phyloP scores from a whole-genome alignment of 495 filamentous ascomycete genomes.

The Aspergillus sparsus region DNA sequence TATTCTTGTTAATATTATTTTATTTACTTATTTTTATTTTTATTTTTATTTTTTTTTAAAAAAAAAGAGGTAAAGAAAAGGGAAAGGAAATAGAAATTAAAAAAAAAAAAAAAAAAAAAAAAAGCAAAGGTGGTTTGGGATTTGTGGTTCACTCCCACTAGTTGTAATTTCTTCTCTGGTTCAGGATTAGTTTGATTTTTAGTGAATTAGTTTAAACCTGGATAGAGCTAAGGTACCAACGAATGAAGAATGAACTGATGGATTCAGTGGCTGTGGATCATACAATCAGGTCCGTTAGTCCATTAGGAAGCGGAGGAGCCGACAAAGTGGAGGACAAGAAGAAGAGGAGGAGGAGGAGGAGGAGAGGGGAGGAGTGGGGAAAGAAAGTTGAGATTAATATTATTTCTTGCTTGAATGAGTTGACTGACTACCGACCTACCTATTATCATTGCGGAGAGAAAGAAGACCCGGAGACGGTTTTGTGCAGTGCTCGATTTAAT shows the following conservation, averaged over 20 bases:
- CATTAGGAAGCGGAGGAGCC: conserved; percentile 17
- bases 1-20: too few species aligned
- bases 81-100: too few species aligned
- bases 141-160: conserved; percentile 14
- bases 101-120: not conserved
- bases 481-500: too few species aligned
- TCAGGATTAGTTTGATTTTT: conserved; percentile 12
- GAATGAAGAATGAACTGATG: conserved; percentile 21
- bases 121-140: conserved; percentile 3
- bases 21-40: not conserved
- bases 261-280: conserved; percentile 18
- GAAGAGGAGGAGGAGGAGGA: not conserved
- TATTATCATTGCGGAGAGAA: conserved; percentile 10
- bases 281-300: conserved; percentile 12
- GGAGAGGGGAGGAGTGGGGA: not conserved
- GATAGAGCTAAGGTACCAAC: conserved; percentile 19
- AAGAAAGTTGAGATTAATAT: not conserved
- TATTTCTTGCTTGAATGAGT: too few species aligned
- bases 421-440: too few species aligned
- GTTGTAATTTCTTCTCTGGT: conserved; percentile 10
- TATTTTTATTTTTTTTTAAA: not conserved
- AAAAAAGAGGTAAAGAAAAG: not conserved
- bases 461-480: conserved; percentile 7
- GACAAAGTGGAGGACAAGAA: conserved; percentile 7
- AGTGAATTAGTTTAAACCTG: conserved; percentile 19